phyloP scores from a whole-genome alignment of 176 grass and related monocot species.

The Bonia amplexicaulis region DNA sequence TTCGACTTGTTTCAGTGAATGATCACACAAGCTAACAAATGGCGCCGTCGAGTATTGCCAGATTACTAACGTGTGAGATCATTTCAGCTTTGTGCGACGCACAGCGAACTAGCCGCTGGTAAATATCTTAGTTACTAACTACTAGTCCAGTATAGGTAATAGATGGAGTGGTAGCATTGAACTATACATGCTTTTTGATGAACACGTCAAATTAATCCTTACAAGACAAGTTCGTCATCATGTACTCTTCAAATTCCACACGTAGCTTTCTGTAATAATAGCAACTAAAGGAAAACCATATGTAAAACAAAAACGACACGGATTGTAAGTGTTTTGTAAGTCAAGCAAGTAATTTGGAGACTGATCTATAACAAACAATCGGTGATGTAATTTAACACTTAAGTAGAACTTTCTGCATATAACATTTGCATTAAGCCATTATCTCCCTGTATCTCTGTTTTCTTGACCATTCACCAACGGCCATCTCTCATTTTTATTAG shows the following conservation, averaged over 20 bases:
- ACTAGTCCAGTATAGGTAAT: not conserved
- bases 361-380: not conserved
- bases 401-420: not conserved
- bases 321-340: not conserved
- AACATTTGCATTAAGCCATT: not conserved
- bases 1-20: not conserved
- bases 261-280: not conserved
- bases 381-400: not conserved
- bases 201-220: not conserved
- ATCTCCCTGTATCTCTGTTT: not conserved
- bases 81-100: not conserved
- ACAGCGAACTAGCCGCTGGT: not conserved
- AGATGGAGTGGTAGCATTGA: not conserved
- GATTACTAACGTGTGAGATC: not conserved
- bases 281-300: not conserved
- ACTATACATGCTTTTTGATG: not conserved
- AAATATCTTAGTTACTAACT: not conserved
- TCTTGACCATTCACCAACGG: not conserved
- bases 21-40: not conserved
- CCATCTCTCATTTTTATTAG: not conserved
- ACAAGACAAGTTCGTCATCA: not conserved
- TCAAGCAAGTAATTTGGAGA: not conserved
- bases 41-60: not conserved
- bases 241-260: not conserved
- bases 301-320: not conserved